These are phyloP conservation scores for Ligustrum vulgare DNA, from an alignment of 257 asterid species.

Conservation along the genomic window DNA sequence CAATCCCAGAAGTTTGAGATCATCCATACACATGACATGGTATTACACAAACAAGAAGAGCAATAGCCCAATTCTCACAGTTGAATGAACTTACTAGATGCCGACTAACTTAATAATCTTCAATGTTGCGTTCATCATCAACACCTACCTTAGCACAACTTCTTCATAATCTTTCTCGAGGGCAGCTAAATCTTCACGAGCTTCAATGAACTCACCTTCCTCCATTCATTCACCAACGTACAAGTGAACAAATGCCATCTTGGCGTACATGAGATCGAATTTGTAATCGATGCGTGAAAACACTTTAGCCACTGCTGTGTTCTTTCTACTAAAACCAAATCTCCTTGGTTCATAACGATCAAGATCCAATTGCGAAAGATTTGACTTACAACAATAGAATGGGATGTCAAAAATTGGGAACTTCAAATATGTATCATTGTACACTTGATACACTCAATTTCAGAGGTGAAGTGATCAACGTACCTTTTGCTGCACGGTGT, in stretches of 20 bases:
- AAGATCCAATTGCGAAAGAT: no score
- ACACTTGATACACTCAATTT: no score
- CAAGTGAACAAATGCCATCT: constrained; percentile 16
- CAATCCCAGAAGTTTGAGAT: constrained; percentile 3
- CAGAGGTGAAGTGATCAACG: no score
- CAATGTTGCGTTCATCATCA: background rate
- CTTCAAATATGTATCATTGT: no score
- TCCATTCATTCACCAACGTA: constrained; percentile 19
- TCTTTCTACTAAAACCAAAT: no score
- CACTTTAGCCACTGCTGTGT: constrained; percentile 4
- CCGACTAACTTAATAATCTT: background rate
- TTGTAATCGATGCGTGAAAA: constrained; percentile 11
- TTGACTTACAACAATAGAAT: no score
- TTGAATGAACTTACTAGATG: background rate
- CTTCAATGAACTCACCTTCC: no score
- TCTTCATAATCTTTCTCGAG: background rate
- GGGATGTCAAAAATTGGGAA: no score
- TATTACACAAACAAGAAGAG: background rate
- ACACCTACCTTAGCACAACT: background rate
- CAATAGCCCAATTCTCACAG: background rate
- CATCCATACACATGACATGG: constrained; percentile 18
- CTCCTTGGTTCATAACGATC: no score
- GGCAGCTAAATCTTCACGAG: background rate
- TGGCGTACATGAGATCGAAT: constrained; percentile 12
- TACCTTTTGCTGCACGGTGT: no score